Evolutionary conservation across 2,329 filamentous ascomycete species (phyloP).

Genomic region (Exserohilum turcica): DNA sequence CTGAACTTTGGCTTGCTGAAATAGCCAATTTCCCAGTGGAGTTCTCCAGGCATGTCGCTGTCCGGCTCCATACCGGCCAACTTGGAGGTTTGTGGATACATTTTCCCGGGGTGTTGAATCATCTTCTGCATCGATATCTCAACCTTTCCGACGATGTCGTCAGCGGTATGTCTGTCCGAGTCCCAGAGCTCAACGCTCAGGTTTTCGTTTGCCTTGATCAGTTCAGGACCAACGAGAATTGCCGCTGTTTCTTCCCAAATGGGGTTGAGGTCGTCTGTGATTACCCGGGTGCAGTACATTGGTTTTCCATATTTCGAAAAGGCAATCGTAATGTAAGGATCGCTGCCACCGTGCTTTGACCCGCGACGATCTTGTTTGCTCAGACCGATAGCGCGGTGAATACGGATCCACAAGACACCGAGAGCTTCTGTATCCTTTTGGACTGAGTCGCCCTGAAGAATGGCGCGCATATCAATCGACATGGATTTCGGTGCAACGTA

Average conservation of each 20-base stretch:
- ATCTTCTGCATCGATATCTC: constrained; percentile 93
- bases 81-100: constrained; percentile 87
- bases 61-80: constrained; percentile 82
- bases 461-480: constrained; percentile 87
- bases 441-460: constrained; percentile 89
- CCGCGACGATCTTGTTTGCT: constrained; percentile 90
- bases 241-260: constrained; percentile 89
- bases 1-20: constrained; percentile 91
- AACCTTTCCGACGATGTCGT: constrained; percentile 94
- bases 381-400: constrained; percentile 83
- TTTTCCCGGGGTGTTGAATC: constrained; percentile 89
- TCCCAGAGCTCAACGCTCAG: constrained; percentile 96
- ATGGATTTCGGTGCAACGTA: constrained; percentile 95
- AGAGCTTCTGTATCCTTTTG: constrained; percentile 86
- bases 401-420: constrained; percentile 89
- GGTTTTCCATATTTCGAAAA: constrained; percentile 98
- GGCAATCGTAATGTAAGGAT: constrained; percentile 92
- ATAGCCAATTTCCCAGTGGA: constrained; percentile 96
- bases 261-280: constrained; percentile 91
- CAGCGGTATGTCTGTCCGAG: constrained; percentile 86
- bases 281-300: constrained; percentile 96
- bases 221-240: constrained; percentile 82
- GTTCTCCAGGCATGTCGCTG: constrained; percentile 86
- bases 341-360: constrained; percentile 83
- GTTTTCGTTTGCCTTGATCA: constrained; percentile 93